These are phyloP conservation scores for Coleophoma cylindrospora DNA, from an alignment of 2,329 filamentous ascomycete species.

Conservation along the genomic window DNA sequence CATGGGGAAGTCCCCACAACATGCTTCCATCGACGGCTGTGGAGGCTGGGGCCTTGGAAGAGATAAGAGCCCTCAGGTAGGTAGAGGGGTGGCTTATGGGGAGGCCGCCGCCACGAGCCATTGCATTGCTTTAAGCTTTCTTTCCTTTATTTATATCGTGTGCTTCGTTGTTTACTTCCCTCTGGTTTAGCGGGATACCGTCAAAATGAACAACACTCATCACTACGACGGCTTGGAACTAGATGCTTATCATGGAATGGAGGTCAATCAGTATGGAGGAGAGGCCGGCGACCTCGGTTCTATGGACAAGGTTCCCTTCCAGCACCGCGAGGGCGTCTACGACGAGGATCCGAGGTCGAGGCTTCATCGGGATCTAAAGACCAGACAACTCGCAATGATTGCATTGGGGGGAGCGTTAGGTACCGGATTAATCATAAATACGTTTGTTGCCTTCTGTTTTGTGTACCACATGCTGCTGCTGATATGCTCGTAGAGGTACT, in stretches of 20 bases:
- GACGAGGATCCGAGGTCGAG: constrained; percentile 18
- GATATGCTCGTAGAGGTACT: constrained; percentile 25
- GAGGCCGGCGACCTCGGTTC: constrained; percentile 6
- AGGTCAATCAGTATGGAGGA: constrained; percentile 7
- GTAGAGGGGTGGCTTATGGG: no score
- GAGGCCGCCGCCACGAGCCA: no score
- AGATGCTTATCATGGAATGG: constrained; percentile 8
- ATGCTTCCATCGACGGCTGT: no score
- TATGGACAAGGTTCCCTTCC: constrained; percentile 10
- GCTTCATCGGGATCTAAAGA: constrained; percentile 46
- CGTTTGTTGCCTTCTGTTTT: constrained; percentile 19
- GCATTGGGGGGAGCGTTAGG: constrained; percentile 64
- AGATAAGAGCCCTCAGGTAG: no score
- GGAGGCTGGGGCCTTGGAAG: no score
- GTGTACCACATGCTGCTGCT: constrained; percentile 1
- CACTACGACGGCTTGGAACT: constrained; percentile 9
- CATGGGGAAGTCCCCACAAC: no score
- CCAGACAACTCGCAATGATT: constrained; percentile 55
- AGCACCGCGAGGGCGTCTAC: constrained; percentile 8
- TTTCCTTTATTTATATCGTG: no score
- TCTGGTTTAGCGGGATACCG: background rate
- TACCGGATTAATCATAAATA: constrained; percentile 65
- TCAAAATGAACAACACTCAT: constrained; percentile 8
- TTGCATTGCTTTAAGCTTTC: no score
- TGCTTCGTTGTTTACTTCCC: no score